Evolutionary conservation across 2,329 filamentous ascomycete species (phyloP), one percentile per base, ranked within the genome.

Genomic region (Apiospora malaysiana): DNA sequence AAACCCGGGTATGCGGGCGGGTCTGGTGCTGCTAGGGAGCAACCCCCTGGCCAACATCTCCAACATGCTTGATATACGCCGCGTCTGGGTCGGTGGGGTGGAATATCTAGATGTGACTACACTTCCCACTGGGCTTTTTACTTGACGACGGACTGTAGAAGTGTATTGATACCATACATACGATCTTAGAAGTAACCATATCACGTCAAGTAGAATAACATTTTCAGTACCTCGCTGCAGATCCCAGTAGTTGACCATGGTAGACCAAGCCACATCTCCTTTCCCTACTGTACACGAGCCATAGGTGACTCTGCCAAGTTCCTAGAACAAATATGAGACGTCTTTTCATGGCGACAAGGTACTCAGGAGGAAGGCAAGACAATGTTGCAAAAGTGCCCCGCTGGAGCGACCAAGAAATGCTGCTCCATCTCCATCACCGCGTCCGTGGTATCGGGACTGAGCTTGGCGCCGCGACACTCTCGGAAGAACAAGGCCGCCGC

Each of bases 401-500:
- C 32, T 16, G 65, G 65, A 2, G 23, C 21, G 21, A 70, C 40
- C 1, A 70, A 10, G n/a, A 70, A 67, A 7, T 32, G 23, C 2
- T 68, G 49, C n/a, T 42, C 49, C 69, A 68, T 65, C 40, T 68
- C 69, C 77, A 80, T 81, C 32, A 74, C 76, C 49, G 81, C 77
- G 18, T 70, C 70, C 5, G 71, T 72, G 0, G 47, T 46, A 1
- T 43, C 25, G 5, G 49, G 16, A 12, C 78, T 79, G 23, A 79
- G 68, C 25, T 59, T 74, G 8, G 78, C 77, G 27, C 78, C 73
- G 1, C 78, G 78, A 40, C 79, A 81, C 7, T 71, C 45, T n/a
- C 72, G 76, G 77, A 89, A 88, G 77, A 90, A 87, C 9, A 82
- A 79, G 0, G 86, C 84, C 2, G 82, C 80, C 0, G 82, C 85